A percentile compares a stretch with the other conserved stretches of the same genome.
Conservation (phyloP, 176 grass and related monocot species). For the Avena atlantica region DNA sequence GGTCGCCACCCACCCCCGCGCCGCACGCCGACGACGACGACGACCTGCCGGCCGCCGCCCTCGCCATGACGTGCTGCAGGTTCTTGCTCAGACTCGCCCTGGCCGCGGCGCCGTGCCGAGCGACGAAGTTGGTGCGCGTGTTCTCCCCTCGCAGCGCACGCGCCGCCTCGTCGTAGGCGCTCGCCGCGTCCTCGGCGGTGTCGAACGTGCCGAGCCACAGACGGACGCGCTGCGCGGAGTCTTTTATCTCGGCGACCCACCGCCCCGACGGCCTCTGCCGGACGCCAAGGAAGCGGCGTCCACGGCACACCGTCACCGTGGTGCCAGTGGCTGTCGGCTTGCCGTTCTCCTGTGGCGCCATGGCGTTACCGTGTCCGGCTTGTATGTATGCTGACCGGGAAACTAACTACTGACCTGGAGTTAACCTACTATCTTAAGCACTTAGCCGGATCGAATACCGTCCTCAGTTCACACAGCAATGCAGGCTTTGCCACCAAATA, state of each 20-base stretch:
- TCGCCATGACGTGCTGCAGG: slow-evolving; percentile 52
- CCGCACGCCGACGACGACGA: neutral
- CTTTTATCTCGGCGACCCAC: slow-evolving; percentile 77
- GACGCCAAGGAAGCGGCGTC: slow-evolving; percentile 56
- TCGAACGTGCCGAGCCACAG: slow-evolving; percentile 92
- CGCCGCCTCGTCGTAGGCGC: slow-evolving; percentile 77
- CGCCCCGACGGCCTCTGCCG: slow-evolving; percentile 66
- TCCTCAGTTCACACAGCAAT: slow-evolving; percentile 10
- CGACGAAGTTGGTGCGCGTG: slow-evolving; percentile 72
- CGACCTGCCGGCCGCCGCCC: slow-evolving; percentile 42
- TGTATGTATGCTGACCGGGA: too few relatives aligned
- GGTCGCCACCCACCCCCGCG: slow-evolving; percentile 42
- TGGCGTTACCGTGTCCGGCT: slow-evolving; percentile 18
- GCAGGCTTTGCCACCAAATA: neutral
- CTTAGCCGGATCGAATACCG: neutral
- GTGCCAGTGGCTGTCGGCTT: neutral
- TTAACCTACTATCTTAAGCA: slow-evolving; percentile 1
- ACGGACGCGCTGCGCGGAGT: slow-evolving; percentile 62
- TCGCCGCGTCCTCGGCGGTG: slow-evolving; percentile 70
- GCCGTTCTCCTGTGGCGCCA: slow-evolving; percentile 52
- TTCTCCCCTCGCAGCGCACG: slow-evolving; percentile 53
- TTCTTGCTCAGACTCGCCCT: slow-evolving; percentile 59
- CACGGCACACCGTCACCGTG: neutral
- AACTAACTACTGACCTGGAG: neutral
- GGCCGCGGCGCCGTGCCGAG: neutral